Evolutionary conservation across 2,329 filamentous ascomycete species (phyloP), one percentile per base, ranked within the genome.

Genomic region (Didymosphaeria variabile): DNA sequence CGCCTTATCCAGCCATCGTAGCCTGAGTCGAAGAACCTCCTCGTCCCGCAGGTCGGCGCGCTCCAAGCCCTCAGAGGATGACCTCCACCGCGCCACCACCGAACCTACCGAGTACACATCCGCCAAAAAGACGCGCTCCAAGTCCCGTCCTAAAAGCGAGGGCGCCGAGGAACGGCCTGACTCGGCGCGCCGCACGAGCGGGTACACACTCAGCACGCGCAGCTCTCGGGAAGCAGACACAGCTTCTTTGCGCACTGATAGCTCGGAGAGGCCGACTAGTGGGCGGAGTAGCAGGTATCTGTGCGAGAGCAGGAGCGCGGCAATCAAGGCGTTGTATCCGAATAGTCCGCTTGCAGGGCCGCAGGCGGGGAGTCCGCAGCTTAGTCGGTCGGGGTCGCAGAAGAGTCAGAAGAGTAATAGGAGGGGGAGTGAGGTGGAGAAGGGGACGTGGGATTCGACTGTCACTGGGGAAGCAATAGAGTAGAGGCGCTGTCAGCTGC

Each of bases 271-370:
- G 2, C 52, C 59, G 5, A 61, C 66, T 5, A 73, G 69, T 45
- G 72, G 67, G 1, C 61, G 66, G 2, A 73, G 69, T 49, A 72
- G 67, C 45, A 64, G 72, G 29, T 77, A 77, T 55, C 63, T 72
- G 67, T 74, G 72, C 58, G 74, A 79, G 55, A 72, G 71, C 45
- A 70, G 75, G 23, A 78, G 77, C 51, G 77, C 77, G 15, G 77
- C 75, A 1, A 72, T 79, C 60, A 79, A 79, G 59, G 77, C 68
- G 7, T 54, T 79, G 42, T 79, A 79, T 59, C 74, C 76, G 5
- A 74, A 75, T 50, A 67, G 38, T 56, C 51, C 56, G 46, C 58
- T 45, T 44, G 47, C 53, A 21, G 55, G 54, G 42, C 34, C 38
- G 38, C 17, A n/a, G 13, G 17, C 15, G 15, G 38, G 29, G 36